Conservation (phyloP, 257 asterid species). For the Solanum okadae region DNA sequence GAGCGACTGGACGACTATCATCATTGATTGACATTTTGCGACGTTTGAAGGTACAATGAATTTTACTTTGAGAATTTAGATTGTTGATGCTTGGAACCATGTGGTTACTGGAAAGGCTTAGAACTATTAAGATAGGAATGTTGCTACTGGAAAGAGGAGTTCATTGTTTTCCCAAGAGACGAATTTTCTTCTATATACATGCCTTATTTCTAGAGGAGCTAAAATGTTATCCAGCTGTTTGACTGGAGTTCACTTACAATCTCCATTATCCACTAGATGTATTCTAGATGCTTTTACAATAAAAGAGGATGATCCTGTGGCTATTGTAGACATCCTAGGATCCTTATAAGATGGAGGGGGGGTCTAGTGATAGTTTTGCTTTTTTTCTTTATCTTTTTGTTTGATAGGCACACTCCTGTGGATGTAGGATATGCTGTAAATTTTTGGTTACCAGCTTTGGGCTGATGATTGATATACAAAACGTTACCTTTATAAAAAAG, state of each 20-base stretch:
- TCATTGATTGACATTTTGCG: conserved; percentile 59
- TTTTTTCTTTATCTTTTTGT: background rate
- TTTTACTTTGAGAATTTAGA: background rate
- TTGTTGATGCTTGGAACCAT: background rate
- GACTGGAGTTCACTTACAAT: background rate
- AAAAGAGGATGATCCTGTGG: background rate
- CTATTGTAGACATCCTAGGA: too few species aligned
- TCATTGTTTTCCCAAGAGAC: background rate
- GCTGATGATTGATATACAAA: background rate
- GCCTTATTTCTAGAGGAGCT: background rate
- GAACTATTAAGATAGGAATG: background rate
- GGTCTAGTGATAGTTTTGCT: background rate
- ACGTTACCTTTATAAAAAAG: background rate
- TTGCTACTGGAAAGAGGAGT: background rate
- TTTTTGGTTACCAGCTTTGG: background rate
- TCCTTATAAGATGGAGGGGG: background rate
- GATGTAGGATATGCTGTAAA: background rate
- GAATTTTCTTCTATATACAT: background rate
- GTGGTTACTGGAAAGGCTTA: background rate
- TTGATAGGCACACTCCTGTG: background rate
- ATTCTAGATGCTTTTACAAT: background rate
- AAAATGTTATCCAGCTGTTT: background rate
- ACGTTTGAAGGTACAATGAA: conserved; percentile 64
- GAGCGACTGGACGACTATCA: conserved; percentile 70
- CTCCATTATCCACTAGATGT: background rate